Conservation (phyloP, 805 yeast genomes). For the Wickerhamomyces tratensis region DNA sequence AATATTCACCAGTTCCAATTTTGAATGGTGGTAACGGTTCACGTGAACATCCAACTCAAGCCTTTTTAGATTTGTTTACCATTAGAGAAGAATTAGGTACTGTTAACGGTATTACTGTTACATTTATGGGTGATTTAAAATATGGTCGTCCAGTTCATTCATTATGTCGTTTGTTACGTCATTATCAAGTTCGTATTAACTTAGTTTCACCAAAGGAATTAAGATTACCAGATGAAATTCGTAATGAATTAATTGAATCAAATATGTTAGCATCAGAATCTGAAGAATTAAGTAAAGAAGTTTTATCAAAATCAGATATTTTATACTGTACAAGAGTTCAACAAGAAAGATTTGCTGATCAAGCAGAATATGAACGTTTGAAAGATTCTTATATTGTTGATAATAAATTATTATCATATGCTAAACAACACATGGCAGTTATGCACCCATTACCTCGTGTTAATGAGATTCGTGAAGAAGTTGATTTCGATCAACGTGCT, state of each 20-base stretch:
- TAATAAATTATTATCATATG: constrained; percentile 81
- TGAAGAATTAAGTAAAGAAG: constrained; percentile 70
- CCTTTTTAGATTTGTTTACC: constrained; percentile 93
- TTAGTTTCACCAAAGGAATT: constrained; percentile 87
- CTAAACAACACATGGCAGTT: constrained; percentile 97
- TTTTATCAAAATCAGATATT: constrained; percentile 86
- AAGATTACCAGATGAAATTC: constrained; percentile 68
- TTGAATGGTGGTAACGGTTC: constrained; percentile 98
- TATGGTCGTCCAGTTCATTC: constrained; percentile 99
- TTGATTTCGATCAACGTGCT: constrained; percentile 98
- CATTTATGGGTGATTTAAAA: constrained; percentile 98
- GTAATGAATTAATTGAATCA: constrained; percentile 51
- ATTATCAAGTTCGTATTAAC: constrained; percentile 88
- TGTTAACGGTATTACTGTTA: constrained; percentile 94
- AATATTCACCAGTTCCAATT: constrained; percentile 94
- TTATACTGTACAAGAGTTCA: constrained; percentile 97
- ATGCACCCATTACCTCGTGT: constrained; percentile 99
- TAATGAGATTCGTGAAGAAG: constrained; percentile 94
- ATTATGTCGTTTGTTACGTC: constrained; percentile 78
- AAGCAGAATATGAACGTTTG: constrained; percentile 71
- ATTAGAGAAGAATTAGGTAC: constrained; percentile 98
- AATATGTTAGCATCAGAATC: constrained; percentile 70
- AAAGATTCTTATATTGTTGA: constrained; percentile 90
- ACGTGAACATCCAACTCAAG: constrained; percentile 98
- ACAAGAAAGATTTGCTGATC: constrained; percentile 84